A percentile compares a stretch with the other conserved stretches of the same genome.
Conservation (phyloP, 2,329 filamentous ascomycete genomes). For the Botryotinia narcissicola region DNA sequence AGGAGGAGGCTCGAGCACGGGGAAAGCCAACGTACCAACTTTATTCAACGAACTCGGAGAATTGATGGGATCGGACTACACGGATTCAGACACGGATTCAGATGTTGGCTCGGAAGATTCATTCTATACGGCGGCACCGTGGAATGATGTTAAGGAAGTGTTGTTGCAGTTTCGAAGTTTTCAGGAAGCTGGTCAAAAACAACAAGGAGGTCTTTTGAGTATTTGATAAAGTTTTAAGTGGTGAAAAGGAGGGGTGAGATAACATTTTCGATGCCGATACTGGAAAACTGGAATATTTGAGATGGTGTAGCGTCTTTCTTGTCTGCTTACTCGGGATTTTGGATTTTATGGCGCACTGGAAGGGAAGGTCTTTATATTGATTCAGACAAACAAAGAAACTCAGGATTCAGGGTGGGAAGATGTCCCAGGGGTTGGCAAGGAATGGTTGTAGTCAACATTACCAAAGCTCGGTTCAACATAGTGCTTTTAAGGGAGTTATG, state of each 20-base stretch:
- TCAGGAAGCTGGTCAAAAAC: conserved; percentile 3
- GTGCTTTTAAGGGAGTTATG: background rate
- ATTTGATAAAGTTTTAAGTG: background rate
- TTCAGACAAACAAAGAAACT: background rate
- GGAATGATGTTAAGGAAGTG: conserved; percentile 11
- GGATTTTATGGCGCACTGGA: background rate
- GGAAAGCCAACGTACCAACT: conserved; percentile 2
- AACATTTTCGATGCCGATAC: background rate
- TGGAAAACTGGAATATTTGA: background rate
- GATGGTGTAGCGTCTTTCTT: background rate
- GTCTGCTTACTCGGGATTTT: background rate
- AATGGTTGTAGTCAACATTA: background rate
- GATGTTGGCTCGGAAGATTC: conserved; percentile 18
- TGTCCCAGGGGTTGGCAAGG: background rate
- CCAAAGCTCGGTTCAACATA: background rate
- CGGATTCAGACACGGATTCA: conserved; percentile 5
- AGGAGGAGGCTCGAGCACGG: background rate
- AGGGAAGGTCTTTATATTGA: background rate
- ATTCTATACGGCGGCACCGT: conserved; percentile 16
- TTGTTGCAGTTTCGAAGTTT: conserved; percentile 7
- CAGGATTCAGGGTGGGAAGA: background rate
- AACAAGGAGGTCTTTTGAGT: background rate
- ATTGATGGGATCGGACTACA: conserved; percentile 10
- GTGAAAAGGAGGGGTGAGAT: background rate
- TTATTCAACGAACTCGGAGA: conserved; percentile 18